phyloP scores from a whole-genome alignment of 139 green algal genomes.

The Haematococcus lacustris region DNA sequence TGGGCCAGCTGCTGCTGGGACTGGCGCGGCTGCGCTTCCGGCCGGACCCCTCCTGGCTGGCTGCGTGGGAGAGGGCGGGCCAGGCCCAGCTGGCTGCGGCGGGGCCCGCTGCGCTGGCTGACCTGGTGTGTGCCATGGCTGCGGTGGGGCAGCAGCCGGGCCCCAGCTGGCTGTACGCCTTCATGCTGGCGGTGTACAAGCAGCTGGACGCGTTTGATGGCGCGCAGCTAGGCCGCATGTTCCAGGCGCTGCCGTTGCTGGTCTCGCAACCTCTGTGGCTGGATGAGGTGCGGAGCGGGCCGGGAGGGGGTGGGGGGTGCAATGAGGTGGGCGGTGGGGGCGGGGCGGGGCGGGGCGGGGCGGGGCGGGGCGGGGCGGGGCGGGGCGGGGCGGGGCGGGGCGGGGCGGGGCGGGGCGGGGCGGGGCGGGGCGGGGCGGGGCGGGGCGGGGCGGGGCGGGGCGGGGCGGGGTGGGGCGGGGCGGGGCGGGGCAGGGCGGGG shows the following conservation, averaged over 20 bases:
- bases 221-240: conserved; percentile 27
- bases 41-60: conserved; percentile 17
- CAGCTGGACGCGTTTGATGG: conserved; percentile 32
- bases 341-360: too few relatives aligned
- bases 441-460: too few relatives aligned
- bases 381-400: too few relatives aligned
- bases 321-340: too few relatives aligned
- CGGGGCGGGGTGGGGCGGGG: too few relatives aligned
- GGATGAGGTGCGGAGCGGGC: conserved; percentile 25
- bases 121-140: conserved; percentile 14
- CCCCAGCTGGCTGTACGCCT: conserved; percentile 44
- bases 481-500: too few relatives aligned
- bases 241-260: conserved; percentile 36
- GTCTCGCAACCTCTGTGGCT: conserved; percentile 27
- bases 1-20: conserved; percentile 10
- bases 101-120: conserved; percentile 13
- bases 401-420: too few relatives aligned
- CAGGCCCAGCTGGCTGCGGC: conserved; percentile 13
- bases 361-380: too few relatives aligned
- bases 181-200: conserved; percentile 32
- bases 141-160: conserved; percentile 17
- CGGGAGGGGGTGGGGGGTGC: too few relatives aligned
- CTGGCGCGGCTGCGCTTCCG: conserved; percentile 18
- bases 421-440: too few relatives aligned
- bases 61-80: conserved; percentile 14